These are phyloP conservation scores for Camelina laxa DNA, from an alignment of 345 rosid species.

Conservation along the genomic window DNA sequence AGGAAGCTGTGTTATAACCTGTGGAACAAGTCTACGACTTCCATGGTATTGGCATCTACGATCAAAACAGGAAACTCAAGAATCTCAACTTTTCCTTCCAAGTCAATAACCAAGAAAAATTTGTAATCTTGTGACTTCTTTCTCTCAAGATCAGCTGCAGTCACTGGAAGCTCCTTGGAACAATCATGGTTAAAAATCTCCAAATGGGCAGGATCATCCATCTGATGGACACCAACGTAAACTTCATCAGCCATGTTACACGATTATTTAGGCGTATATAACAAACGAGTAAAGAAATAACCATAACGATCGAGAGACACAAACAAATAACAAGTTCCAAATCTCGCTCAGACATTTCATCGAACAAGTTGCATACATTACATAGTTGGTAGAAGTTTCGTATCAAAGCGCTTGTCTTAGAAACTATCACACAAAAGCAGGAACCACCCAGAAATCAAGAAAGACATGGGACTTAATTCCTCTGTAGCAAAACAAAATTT, in stretches of 20 bases:
- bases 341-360: conserved; percentile 43
- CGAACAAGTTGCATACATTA: conserved; percentile 45
- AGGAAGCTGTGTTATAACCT: conserved; percentile 53
- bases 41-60: conserved; percentile 71
- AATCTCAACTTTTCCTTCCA: conserved; percentile 92
- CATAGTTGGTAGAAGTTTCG: background rate
- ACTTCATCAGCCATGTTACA: background rate
- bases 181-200: conserved; percentile 77
- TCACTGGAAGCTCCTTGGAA: conserved; percentile 61
- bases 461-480: background rate
- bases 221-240: conserved; percentile 47
- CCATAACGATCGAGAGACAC: conserved; percentile 3
- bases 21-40: conserved; percentile 79
- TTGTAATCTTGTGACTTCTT: conserved; percentile 65
- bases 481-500: background rate
- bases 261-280: background rate
- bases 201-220: conserved; percentile 71
- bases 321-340: background rate
- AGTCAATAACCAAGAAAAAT: conserved; percentile 80
- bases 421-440: background rate
- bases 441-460: background rate
- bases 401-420: background rate
- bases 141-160: conserved; percentile 47
- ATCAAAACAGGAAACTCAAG: conserved; percentile 90
- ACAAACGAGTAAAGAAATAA: background rate